Evolutionary conservation across 176 grass and related monocot species (phyloP), one percentile per base, ranked within the genome.

Genomic region (Rhynchospora breviuscula): DNA sequence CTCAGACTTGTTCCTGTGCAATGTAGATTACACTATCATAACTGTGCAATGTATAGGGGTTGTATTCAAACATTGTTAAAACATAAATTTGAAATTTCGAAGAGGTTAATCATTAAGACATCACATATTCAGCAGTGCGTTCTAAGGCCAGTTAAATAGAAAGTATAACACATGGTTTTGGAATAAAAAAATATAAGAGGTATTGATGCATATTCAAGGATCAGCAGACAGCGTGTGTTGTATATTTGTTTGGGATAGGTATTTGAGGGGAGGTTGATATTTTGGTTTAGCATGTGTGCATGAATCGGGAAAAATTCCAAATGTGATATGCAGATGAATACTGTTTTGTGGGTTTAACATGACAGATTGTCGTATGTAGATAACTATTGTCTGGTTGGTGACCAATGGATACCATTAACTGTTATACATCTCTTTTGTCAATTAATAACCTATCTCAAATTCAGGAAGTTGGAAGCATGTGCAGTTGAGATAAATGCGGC

Each of bases 381-480:
- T 56, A 22, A 52, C 26, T 77, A 56, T 49, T 33, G 21, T 56
- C 22, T 72, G 44, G 43, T 72, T 72, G 68, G 10, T 31, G 21
- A 18, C 19, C 21, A 8, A 62, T n/a, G 7, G 8, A n/a, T 62
- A 59, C 59, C 59, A 18, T 58, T 14, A n/a, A 58, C n/a, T 62
- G 19, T 18, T 25, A 25, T 10, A 62, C 21, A 62, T 23, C 19
- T 62, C 21, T 17, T 62, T 62, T 62, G 51, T 57, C 54, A 56
- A 46, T 57, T 18, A 59, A 29, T 48, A 80, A 46, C 59, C 19
- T 59, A 80, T 68, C 8, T 78, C 15, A 68, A 14, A 86, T 86
- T 35, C 86, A 98, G 95, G 86, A 98, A 95, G 76, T 45, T 94
- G 81, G 95, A 98, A 83, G 86, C 84, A 80, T 90, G 83, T 93